Evolutionary conservation across 2,329 filamentous ascomycete species (phyloP), one percentile per base, ranked within the genome.

Genomic region (Paecilomyces niveus): DNA sequence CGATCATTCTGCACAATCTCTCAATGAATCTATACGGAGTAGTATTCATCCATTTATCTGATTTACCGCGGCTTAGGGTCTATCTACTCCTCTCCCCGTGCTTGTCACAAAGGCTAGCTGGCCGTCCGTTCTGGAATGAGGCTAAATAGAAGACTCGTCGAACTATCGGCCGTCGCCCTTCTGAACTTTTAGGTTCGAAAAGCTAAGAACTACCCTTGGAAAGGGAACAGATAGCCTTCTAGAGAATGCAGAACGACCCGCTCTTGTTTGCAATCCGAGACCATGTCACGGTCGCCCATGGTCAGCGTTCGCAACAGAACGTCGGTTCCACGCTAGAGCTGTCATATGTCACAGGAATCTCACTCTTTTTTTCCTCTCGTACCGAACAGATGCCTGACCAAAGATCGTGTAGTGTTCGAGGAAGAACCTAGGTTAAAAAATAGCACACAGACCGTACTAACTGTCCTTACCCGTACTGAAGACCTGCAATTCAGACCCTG

Each of bases 281-380:
- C 53, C 53, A 54, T 54, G 29, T 52, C 50, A 52, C 50, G 50
- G 22, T 52, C 26, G 15, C 13, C 26, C 22, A 52, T 52, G 50
- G 50, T 24, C 50, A 52, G 50, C 15, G 50, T 24, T 21, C 22
- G 21, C 50, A 18, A 52, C 50, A 24, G 21, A 13, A 24, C 50
- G 15, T 52, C 22, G 10, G 50, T 45, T 29, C 50, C 22, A 52
- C 56, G 52, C 56, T 58, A 54, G 51, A 58, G 56, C 56, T 58
- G 56, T 58, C 56, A 58, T 58, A 58, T 58, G 56, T 58, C 26
- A 15, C 29, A 54, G 53, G 32, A 54, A 58, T 57, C 29, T 53
- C 21, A 24, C 21, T 26, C 39, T 24, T 32, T 21, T 33, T 18
- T 31, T 45, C 15, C 21, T 50, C 22, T 45, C 39, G 22, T 56